Evolutionary conservation across 768 basidiomycete species (phyloP), one percentile per base, ranked within the genome.

Genomic region (Suillus hirtellus): DNA sequence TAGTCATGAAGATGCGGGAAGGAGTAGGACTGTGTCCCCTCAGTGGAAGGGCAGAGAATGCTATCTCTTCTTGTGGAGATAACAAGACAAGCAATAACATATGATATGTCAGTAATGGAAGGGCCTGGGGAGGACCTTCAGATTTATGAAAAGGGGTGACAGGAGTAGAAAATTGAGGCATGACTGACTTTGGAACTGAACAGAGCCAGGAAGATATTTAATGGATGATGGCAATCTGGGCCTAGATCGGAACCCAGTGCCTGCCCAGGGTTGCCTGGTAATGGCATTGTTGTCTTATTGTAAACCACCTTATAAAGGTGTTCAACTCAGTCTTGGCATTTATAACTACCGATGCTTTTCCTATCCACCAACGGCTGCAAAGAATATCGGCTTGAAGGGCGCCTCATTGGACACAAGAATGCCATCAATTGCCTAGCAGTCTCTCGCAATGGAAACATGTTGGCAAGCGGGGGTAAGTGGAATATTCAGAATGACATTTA

Each of bases 391-490:
- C 55, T 65, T 12, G 42, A 50, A 38, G 37, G n/a, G 43, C 21
- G 11, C n/a, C 55, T 65, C 15, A 0, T 52, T 1, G 59, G 59
- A n/a, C 65, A 63, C 59, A 62, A 61, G 35, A 61, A 63, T 37
- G 50, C 59, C 4, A 62, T 65, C 8, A 34, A 59, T 11, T 62
- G 64, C 50, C n/a, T 65, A 31, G 61, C 42, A 1, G 31, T 65
- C 10, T 31, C 58, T 4, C n/a, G 17, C 37, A 15, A 14, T 43
- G 61, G 64, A 15, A 59, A 31, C 31, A 19, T 65, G 12, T 46
- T 60, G 6, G 61, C 62, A 34, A 65, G 64, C 4, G 54, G 60
- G 19, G 59, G 64, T 65, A 4, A 55, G 64, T 27, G 21, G 17
- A 60, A n/a, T 35, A 14, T 47, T 2, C 11, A 21, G 4, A 46